These are phyloP conservation scores for Aureobasidium lini DNA, from an alignment of 2,329 filamentous ascomycete genomes.

Conservation along the genomic window DNA sequence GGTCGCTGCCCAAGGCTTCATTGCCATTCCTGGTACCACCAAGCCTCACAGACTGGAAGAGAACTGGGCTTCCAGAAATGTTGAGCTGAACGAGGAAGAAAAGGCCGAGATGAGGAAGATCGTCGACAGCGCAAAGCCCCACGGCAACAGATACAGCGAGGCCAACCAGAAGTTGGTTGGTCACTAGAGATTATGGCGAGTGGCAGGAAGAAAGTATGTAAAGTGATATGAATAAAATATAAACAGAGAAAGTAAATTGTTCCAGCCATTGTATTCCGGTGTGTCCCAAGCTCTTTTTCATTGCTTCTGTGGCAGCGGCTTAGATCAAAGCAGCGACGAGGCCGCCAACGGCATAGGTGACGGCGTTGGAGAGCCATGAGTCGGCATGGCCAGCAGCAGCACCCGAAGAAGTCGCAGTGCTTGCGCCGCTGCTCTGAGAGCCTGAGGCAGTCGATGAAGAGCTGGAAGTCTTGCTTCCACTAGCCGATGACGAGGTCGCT, in stretches of 20 bases:
- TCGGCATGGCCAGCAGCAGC: conserved; percentile 7
- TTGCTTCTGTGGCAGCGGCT: background rate
- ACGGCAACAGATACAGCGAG: conserved; percentile 30
- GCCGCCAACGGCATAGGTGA: conserved; percentile 10
- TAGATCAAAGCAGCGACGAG: conserved; percentile 7
- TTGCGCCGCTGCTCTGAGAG: background rate
- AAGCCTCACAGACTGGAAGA: conserved; percentile 19
- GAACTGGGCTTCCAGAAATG: conserved; percentile 18
- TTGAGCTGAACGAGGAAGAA: conserved; percentile 32
- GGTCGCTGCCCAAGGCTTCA: conserved; percentile 22
- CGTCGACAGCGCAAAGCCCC: conserved; percentile 32
- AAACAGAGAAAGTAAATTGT: background rate
- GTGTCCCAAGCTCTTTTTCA: background rate
- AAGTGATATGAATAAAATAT: background rate
- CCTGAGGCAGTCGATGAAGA: background rate
- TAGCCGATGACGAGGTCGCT: background rate
- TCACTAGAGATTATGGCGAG: background rate
- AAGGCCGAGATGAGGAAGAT: conserved; percentile 33
- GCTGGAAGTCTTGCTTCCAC: background rate
- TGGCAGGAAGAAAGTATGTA: background rate
- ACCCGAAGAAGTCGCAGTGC: conserved; percentile 10
- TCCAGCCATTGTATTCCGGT: background rate
- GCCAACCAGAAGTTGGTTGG: conserved; percentile 11
- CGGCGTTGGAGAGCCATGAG: conserved; percentile 8
- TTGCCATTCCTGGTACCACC: conserved; percentile 20